A percentile compares a stretch with the other conserved stretches of the same genome.
Conservation (phyloP, 2,329 filamentous ascomycete species). For the Colletotrichum chrysophilum region DNA sequence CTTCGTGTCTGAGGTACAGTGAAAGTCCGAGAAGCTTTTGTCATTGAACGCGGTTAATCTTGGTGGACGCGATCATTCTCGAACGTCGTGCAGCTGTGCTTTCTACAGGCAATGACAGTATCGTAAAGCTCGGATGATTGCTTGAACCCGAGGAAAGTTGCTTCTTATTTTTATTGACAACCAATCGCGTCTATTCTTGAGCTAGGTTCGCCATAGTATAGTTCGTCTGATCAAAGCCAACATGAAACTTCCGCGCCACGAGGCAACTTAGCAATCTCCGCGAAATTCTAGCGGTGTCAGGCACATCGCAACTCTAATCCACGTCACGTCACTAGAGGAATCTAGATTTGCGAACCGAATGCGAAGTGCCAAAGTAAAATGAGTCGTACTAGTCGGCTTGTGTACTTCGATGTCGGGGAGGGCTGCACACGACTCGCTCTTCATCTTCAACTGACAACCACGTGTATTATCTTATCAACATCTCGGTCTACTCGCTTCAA, state of each 20-base stretch:
- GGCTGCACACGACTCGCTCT: not conserved
- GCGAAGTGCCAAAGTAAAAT: not conserved
- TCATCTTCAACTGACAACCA: not conserved
- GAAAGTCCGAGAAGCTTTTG: not conserved
- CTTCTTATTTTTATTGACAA: not conserved
- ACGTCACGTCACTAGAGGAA: not conserved
- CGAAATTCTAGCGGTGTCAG: not conserved
- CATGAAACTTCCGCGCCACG: not conserved
- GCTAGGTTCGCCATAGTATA: not conserved
- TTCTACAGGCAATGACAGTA: not conserved
- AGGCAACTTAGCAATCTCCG: not conserved
- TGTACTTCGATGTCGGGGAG: not conserved
- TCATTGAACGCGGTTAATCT: not conserved
- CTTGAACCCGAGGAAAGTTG: not conserved
- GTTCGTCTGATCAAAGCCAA: not conserved
- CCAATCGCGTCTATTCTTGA: not conserved
- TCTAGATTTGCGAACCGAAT: not conserved
- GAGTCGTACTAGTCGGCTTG: not conserved
- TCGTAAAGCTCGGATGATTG: not conserved
- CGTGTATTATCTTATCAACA: not conserved
- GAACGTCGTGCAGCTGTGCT: not conserved
- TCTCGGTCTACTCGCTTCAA: slow-evolving; percentile 3
- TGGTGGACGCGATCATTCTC: not conserved
- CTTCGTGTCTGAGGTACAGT: not conserved
- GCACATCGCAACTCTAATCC: not conserved